phyloP scores from a whole-genome alignment of 805 yeast species.

The Ogataea kodamae region DNA sequence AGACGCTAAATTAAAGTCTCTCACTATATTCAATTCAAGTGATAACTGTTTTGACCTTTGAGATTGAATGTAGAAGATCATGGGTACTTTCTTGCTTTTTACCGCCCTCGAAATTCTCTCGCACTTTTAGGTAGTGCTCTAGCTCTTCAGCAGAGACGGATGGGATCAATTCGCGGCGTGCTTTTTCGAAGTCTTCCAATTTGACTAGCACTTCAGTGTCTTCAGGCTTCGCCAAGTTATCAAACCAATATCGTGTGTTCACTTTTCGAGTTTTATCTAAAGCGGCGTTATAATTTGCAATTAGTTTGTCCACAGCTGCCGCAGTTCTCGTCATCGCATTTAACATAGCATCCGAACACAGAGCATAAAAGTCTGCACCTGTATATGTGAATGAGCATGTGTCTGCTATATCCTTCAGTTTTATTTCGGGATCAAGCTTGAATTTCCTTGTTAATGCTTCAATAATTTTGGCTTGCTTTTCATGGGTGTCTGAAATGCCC shows the following conservation, averaged over 20 bases:
- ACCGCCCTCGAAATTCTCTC: conserved; percentile 77
- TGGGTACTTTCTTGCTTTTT: conserved; percentile 30
- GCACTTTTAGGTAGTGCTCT: conserved; percentile 73
- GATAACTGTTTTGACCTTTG: too few species aligned
- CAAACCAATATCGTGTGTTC: conserved; percentile 87
- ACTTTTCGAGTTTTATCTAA: conserved; percentile 40
- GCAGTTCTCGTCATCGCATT: conserved; percentile 95
- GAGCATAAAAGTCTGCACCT: conserved; percentile 96
- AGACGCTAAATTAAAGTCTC: conserved; percentile 27
- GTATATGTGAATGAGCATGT: conserved; percentile 87
- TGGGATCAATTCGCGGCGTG: conserved; percentile 69
- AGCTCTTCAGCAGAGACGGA: conserved; percentile 87
- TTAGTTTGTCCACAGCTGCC: conserved; percentile 62
- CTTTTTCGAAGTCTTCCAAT: conserved; percentile 72
- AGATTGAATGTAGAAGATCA: too few species aligned
- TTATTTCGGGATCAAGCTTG: conserved; percentile 55
- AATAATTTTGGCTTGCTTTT: conserved; percentile 79
- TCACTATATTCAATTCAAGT: conserved; percentile 26
- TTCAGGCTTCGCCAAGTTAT: conserved; percentile 61
- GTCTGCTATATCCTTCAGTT: conserved; percentile 56
- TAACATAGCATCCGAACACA: conserved; percentile 93
- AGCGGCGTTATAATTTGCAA: conserved; percentile 46
- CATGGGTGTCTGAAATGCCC: conserved; percentile 89
- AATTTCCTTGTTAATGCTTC: conserved; percentile 88
- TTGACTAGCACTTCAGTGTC: conserved; percentile 70